These are phyloP conservation scores for Boletellus deceptivus DNA, from an alignment of 1,284 basidiomycete species.

Conservation along the genomic window DNA sequence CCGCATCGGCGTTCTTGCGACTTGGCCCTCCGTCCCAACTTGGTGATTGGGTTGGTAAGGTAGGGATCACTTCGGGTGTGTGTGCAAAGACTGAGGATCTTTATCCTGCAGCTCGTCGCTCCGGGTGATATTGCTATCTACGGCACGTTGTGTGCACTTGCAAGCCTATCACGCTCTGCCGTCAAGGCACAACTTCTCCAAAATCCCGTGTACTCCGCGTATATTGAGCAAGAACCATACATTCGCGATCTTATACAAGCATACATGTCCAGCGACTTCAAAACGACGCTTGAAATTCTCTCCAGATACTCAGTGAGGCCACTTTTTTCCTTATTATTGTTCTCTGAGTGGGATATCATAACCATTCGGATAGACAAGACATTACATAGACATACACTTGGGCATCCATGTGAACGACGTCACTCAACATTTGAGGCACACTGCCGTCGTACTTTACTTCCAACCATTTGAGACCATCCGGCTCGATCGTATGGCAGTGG, in stretches of 20 bases:
- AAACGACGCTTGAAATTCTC: conserved; percentile 71
- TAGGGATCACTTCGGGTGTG: conserved; percentile 25
- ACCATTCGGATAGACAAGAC: conserved; percentile 53
- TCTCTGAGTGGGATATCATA: not conserved
- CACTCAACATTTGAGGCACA: conserved; percentile 63
- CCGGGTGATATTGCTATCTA: conserved; percentile 83
- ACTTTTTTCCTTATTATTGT: not conserved
- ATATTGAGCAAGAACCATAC: conserved; percentile 85
- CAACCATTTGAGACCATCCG: conserved; percentile 79
- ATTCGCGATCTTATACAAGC: conserved; percentile 78
- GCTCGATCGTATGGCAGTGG: conserved; percentile 74
- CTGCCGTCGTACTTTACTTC: conserved; percentile 81
- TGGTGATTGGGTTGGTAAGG: conserved; percentile 71
- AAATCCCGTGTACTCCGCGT: conserved; percentile 67
- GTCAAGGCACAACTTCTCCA: conserved; percentile 70
- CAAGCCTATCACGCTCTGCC: conserved; percentile 65
- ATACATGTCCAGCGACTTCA: conserved; percentile 82
- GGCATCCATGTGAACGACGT: conserved; percentile 59
- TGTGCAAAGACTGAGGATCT: not conserved
- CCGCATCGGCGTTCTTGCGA: conserved; percentile 67
- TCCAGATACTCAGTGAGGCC: conserved; percentile 65
- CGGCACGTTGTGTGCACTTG: conserved; percentile 76
- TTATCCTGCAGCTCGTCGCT: conserved; percentile 58
- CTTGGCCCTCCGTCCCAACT: conserved; percentile 63
- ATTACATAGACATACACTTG: conserved; percentile 76